Percentiles rank a stretch among this genome's conserved stretches.
phyloP scores from a whole-genome alignment of 352 stramenopile genomes.

The Phytophthora tentaculata region DNA sequence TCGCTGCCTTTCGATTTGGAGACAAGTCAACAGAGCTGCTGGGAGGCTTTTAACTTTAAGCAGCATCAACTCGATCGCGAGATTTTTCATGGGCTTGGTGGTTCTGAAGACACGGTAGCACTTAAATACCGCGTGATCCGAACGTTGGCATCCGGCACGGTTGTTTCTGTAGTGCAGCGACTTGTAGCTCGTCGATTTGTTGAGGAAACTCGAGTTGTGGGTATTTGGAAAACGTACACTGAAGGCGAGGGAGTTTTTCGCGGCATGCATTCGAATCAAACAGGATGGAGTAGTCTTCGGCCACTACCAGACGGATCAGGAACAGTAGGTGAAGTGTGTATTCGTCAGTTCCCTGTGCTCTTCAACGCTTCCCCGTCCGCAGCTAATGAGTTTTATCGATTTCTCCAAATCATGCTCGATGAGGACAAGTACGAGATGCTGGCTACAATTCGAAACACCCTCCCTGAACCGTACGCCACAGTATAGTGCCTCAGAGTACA shows the following conservation, averaged over 20 bases:
- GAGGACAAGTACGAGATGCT: not conserved
- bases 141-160: not conserved
- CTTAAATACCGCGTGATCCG: constrained; percentile 8
- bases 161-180: constrained; percentile 8
- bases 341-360: constrained; percentile 4
- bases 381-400: not conserved
- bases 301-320: not conserved
- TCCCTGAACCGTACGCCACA: not conserved
- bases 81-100: not conserved
- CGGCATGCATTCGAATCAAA: constrained; percentile 11
- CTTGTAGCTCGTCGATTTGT: constrained; percentile 8
- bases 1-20: constrained; percentile 7
- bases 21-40: not conserved
- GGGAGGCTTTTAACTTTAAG: not conserved
- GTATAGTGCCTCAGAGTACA: not conserved
- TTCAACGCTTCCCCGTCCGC: not conserved
- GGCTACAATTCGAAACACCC: not conserved
- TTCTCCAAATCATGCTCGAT: not conserved
- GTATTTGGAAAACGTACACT: constrained; percentile 11
- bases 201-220: constrained; percentile 2
- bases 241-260: constrained; percentile 14
- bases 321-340: constrained; percentile 1
- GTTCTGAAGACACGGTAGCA: not conserved
- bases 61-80: constrained; percentile 8
- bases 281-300: constrained; percentile 7